phyloP scores from a whole-genome alignment of 495 filamentous ascomycete genomes.

The Hypoxylon rickii region DNA sequence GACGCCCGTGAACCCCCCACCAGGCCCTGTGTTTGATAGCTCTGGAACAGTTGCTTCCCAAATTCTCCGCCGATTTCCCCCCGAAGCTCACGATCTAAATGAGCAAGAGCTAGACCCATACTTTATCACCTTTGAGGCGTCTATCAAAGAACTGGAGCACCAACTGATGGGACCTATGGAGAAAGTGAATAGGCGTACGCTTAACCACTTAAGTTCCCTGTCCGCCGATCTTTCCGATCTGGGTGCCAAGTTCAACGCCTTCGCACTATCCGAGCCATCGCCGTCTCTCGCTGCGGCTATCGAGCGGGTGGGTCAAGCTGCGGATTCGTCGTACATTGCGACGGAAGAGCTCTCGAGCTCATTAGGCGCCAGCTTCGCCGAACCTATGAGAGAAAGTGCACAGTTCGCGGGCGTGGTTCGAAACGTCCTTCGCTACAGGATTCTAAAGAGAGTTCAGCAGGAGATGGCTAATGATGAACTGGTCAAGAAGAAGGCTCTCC shows the following conservation, averaged over 20 bases:
- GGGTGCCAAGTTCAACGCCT: conserved; percentile 94
- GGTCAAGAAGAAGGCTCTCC: conserved; percentile 72
- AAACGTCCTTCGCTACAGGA: conserved; percentile 80
- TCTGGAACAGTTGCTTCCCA: conserved; percentile 63
- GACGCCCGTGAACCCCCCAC: conserved; percentile 53
- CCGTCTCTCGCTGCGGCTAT: conserved; percentile 89
- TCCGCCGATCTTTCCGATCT: conserved; percentile 90
- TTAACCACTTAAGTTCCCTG: conserved; percentile 79
- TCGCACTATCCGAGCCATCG: conserved; percentile 89
- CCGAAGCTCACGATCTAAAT: conserved; percentile 70
- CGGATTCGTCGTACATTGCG: conserved; percentile 93
- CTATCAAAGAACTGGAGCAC: conserved; percentile 83
- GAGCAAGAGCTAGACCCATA: conserved; percentile 95
- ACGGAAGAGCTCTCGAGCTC: conserved; percentile 87
- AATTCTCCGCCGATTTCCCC: conserved; percentile 79
- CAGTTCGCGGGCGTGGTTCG: conserved; percentile 96
- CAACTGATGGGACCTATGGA: conserved; percentile 91
- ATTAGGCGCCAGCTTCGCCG: conserved; percentile 86
- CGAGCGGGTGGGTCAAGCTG: conserved; percentile 91
- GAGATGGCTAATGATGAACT: conserved; percentile 96
- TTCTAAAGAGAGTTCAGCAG: conserved; percentile 92
- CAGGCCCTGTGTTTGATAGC: conserved; percentile 40
- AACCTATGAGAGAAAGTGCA: conserved; percentile 95
- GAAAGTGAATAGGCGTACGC: conserved; percentile 87
- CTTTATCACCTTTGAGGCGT: conserved; percentile 86